phyloP scores from a whole-genome alignment of 2,329 filamentous ascomycete genomes.

The Fonsecaea multimorphosa region DNA sequence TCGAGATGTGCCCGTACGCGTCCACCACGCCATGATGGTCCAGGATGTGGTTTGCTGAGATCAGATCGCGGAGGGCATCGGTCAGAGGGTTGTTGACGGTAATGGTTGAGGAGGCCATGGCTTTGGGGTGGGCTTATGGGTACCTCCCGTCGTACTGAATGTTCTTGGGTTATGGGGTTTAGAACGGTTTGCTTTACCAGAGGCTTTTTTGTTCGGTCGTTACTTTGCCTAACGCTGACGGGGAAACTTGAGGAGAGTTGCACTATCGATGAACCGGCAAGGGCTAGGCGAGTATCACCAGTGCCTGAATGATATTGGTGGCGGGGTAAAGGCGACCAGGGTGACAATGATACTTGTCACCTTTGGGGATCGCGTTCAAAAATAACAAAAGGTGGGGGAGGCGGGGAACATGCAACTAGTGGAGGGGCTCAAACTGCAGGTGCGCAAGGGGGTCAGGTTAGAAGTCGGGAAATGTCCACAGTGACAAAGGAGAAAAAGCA shows the following conservation, averaged over 20 bases:
- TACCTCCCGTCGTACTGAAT: too few species aligned
- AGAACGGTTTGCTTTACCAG: too few species aligned
- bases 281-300: not conserved
- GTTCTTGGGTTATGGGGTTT: too few species aligned
- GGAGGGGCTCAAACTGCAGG: not conserved
- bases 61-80: conserved; percentile 30
- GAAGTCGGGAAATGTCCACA: too few species aligned
- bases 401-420: not conserved
- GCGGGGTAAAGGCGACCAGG: not conserved
- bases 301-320: not conserved
- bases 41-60: conserved; percentile 50
- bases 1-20: conserved; percentile 64
- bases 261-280: too few species aligned
- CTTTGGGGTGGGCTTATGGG: too few species aligned
- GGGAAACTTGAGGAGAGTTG: too few species aligned
- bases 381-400: not conserved
- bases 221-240: too few species aligned
- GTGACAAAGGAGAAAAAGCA: not conserved
- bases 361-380: not conserved
- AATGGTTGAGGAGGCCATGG: too few species aligned
- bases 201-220: too few species aligned
- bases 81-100: conserved; percentile 15
- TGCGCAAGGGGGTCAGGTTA: not conserved
- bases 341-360: not conserved
- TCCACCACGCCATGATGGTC: conserved; percentile 59